These are phyloP conservation scores for Pseudoneurospora amorphoporcata DNA, from an alignment of 495 filamentous ascomycete species.

Conservation along the genomic window DNA sequence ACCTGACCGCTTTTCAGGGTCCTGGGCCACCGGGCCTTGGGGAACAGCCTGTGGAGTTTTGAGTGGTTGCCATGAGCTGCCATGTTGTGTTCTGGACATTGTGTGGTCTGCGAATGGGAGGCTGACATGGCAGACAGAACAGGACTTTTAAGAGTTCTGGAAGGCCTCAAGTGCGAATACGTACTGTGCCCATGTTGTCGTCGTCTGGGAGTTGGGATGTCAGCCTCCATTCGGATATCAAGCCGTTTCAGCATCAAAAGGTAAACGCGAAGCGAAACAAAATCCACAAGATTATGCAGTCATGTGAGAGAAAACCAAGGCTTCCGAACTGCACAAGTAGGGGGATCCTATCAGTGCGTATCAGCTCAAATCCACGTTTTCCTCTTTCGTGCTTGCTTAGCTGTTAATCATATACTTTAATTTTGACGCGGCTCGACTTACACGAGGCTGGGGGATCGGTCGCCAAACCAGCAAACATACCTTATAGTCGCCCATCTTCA, in stretches of 20 bases:
- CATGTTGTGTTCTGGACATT: neutral
- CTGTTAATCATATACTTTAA: neutral
- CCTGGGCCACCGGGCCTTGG: neutral
- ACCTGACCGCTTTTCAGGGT: neutral
- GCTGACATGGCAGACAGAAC: neutral
- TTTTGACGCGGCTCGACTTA: neutral
- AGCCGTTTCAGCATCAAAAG: neutral
- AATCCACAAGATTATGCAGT: neutral
- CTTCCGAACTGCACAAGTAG: neutral
- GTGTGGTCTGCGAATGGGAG: neutral
- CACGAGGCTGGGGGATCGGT: neutral
- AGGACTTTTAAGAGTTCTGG: neutral
- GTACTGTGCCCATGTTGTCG: neutral
- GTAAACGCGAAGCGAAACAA: neutral
- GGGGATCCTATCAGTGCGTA: neutral
- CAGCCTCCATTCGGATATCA: neutral
- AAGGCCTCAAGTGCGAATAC: neutral
- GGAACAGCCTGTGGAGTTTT: neutral
- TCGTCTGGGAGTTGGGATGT: neutral
- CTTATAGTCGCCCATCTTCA: neutral
- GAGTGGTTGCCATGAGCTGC: neutral
- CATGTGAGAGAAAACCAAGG: neutral
- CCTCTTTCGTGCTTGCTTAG: neutral
- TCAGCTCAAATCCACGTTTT: neutral
- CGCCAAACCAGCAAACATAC: neutral